Evolutionary conservation across 306 rosid genomes (phyloP).

Genomic region (Glycine tomentella): DNA sequence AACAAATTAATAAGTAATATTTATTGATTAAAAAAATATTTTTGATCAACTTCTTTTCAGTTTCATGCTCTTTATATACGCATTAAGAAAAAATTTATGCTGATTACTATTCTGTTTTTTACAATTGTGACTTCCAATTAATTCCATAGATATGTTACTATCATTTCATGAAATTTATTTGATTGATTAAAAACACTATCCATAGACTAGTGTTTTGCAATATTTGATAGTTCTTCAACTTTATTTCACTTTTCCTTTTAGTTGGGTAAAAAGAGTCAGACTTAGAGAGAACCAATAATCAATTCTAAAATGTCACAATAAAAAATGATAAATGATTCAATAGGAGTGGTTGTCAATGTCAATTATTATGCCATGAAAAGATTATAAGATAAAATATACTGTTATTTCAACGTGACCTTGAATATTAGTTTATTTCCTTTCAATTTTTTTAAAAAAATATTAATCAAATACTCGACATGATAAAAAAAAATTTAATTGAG

Average conservation of each 20-base stretch:
- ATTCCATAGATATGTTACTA: too few relatives aligned
- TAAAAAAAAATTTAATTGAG: background rate
- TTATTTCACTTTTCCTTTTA: slow-evolving; percentile 5
- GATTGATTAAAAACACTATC: background rate
- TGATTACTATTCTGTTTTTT: background rate
- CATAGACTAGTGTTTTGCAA: background rate
- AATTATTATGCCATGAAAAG: background rate
- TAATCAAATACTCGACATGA: background rate
- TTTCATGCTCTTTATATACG: background rate
- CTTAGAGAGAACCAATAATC: background rate
- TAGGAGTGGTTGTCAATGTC: slow-evolving; percentile 7
- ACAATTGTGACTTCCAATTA: background rate
- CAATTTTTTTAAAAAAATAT: background rate
- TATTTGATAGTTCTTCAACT: background rate
- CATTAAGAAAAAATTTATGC: background rate
- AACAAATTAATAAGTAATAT: too few relatives aligned
- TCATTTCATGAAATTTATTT: background rate
- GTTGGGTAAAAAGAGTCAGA: background rate
- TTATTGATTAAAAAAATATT: too few relatives aligned
- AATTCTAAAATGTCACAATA: background rate
- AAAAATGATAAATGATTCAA: background rate
- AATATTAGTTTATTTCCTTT: background rate
- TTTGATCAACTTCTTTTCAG: background rate
- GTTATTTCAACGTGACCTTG: slow-evolving; percentile 12
- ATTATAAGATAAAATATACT: background rate